Percentiles rank a stretch among this genome's conserved stretches.
Conservation (phyloP, 805 yeast genomes). For the Cyberlindnera sargentensis region DNA sequence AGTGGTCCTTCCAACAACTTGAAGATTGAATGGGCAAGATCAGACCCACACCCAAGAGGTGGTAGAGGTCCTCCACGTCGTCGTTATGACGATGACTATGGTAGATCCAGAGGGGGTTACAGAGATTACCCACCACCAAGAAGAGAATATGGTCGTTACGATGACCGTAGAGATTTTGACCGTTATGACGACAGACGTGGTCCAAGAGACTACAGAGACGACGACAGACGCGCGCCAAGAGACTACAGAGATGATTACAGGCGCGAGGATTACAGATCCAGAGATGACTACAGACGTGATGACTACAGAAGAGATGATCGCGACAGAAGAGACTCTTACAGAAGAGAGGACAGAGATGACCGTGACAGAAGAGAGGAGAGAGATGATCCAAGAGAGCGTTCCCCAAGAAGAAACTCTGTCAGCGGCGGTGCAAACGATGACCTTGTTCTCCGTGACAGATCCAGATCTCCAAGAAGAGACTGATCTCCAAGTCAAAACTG, state of each 20-base stretch:
- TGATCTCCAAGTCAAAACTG: background rate
- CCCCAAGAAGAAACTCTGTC: slow-evolving; percentile 11
- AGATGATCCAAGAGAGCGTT: slow-evolving; percentile 1
- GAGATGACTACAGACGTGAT: slow-evolving; percentile 16
- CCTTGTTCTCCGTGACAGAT: slow-evolving; percentile 10
- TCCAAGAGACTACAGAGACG: slow-evolving; percentile 11
- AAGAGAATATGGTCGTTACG: slow-evolving; percentile 13
- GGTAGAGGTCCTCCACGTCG: slow-evolving; percentile 9
- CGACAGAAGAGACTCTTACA: slow-evolving; percentile 13
- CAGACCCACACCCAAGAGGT: slow-evolving; percentile 38
- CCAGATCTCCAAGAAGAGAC: slow-evolving; percentile 26
- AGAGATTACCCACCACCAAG: slow-evolving; percentile 6
- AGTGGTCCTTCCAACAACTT: slow-evolving; percentile 24
- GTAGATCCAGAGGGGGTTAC: background rate
- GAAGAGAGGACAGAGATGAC: slow-evolving; percentile 10
- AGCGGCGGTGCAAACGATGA: slow-evolving; percentile 5
- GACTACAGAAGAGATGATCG: slow-evolving; percentile 5
- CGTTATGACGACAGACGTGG: slow-evolving; percentile 13
- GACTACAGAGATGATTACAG: slow-evolving; percentile 14
- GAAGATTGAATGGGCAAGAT: slow-evolving; percentile 48
- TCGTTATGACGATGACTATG: slow-evolving; percentile 5
- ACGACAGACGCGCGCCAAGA: slow-evolving; percentile 8
- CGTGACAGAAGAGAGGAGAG: slow-evolving; percentile 7
- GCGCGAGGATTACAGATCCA: slow-evolving; percentile 12
- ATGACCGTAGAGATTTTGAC: slow-evolving; percentile 6